Evolutionary conservation across 1,284 basidiomycete species (phyloP), one percentile per base, ranked within the genome.

Genomic region (Fomitopsis betulina): DNA sequence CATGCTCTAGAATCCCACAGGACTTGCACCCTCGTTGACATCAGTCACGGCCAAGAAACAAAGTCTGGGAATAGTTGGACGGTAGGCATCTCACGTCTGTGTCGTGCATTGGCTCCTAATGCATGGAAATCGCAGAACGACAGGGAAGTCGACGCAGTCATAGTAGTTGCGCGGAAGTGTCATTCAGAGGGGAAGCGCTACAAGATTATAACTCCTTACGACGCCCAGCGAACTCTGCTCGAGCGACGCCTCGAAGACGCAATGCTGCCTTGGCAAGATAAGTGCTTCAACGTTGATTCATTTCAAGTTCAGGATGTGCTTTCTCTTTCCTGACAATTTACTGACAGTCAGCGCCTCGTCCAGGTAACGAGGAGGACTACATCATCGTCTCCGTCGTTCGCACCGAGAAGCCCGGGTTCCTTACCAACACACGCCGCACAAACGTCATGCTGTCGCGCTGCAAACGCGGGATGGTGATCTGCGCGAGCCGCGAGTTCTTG

Each of bases 141-240:
- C 6, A 25, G 63, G 57, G 75, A 76, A 53, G 68, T 61, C 23
- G 47, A 57, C 13, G 58, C 67, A 27, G 62, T 68, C 9, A 57
- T 65, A 30, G 60, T 60, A 17, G 54, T 74, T 5, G 71, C 63
- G 43, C 49, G 32, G 7, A 17, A 59, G 17, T 76, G 86, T 42
- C 73, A 83, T 62, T 67, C 70, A 7, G 63, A 76, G 43, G 59
- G 68, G 1, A 78, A 77, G 62, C 67, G 72, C 0, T 89, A 77
- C 66, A 78, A 79, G 47, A 79, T 90, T 53, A 85, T 90, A 52
- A 90, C 86, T 7, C 87, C 87, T 0, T 90, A 89, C 77, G 86
- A 87, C 66, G 79, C 75, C 2, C 87, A 90, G 66, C 76, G 85
- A 15, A 75, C 68, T 37, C 55, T 72, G 6, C 76, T 90, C 65